Percentiles rank a stretch among this genome's conserved stretches.
These are phyloP conservation scores for Escallonia herrerae DNA, from an alignment of 129 eudicot species.

Conservation along the genomic window DNA sequence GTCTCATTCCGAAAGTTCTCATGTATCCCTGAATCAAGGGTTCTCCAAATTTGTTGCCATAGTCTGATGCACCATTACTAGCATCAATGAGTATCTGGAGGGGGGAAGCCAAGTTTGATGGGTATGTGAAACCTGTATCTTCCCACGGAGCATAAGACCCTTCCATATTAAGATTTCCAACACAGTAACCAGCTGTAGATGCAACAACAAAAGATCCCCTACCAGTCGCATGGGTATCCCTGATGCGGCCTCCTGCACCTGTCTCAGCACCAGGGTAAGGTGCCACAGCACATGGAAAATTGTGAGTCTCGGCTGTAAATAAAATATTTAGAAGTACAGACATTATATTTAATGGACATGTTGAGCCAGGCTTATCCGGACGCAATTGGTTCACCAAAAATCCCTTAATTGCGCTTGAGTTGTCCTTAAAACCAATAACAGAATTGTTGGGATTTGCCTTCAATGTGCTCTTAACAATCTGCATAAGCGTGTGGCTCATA, in stretches of 20 bases:
- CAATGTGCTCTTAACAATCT: conserved; percentile 81
- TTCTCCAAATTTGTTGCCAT: conserved; percentile 68
- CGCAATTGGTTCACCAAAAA: conserved; percentile 67
- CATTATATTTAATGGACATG: conserved; percentile 44
- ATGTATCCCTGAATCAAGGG: conserved; percentile 88
- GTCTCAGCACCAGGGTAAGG: conserved; percentile 99
- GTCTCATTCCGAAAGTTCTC: conserved; percentile 87
- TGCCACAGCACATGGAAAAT: conserved; percentile 98
- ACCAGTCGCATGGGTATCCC: conserved; percentile 93
- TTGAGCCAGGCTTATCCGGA: conserved; percentile 64
- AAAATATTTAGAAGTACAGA: conserved; percentile 65
- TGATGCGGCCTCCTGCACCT: conserved; percentile 90
- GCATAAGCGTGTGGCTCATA: conserved; percentile 64
- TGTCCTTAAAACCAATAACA: conserved; percentile 91
- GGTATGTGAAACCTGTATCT: conserved; percentile 47
- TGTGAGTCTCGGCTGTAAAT: conserved; percentile 97
- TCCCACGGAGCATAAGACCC: conserved; percentile 70
- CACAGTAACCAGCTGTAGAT: conserved; percentile 66
- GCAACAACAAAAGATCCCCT: conserved; percentile 87
- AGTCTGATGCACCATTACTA: conserved; percentile 94
- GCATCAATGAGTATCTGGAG: conserved; percentile 76
- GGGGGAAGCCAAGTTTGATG: conserved; percentile 65
- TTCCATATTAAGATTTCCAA: conserved; percentile 54
- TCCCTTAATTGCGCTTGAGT: conserved; percentile 90
- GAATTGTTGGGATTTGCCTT: conserved; percentile 82